Conservation (phyloP, 2,329 filamentous ascomycete genomes). For the Cercospora janseana region DNA sequence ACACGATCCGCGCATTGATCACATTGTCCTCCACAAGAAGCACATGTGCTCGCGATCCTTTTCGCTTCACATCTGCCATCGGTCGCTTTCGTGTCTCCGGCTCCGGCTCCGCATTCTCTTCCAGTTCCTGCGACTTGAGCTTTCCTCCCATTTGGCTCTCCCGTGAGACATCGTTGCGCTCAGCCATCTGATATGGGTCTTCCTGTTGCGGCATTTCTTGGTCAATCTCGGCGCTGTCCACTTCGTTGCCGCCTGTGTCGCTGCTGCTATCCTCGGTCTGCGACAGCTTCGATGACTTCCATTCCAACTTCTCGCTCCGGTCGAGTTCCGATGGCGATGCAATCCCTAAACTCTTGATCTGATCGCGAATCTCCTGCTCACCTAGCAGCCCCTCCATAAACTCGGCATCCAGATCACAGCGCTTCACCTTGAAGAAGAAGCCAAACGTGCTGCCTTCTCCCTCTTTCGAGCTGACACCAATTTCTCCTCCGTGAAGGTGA, state of each 20-base stretch:
- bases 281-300: conserved; percentile 4
- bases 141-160: not conserved
- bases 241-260: not conserved
- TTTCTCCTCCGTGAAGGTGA: conserved; percentile 46
- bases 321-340: conserved; percentile 12
- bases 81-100: conserved; percentile 1
- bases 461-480: conserved; percentile 43
- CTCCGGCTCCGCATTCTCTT: not conserved
- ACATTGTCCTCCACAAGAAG: conserved; percentile 34
- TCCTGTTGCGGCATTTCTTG: not conserved
- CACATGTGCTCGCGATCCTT: conserved; percentile 21
- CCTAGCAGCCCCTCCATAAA: conserved; percentile 6
- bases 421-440: conserved; percentile 42
- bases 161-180: conserved; percentile 1
- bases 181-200: conserved; percentile 9
- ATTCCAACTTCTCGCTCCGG: conserved; percentile 16
- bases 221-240: conserved; percentile 1
- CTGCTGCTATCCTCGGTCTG: not conserved
- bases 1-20: conserved; percentile 37
- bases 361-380: conserved; percentile 12
- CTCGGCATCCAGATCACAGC: conserved; percentile 11
- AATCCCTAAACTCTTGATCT: conserved; percentile 16
- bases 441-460: conserved; percentile 44
- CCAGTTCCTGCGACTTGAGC: not conserved
- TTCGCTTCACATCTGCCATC: not conserved